Conservation (phyloP, 2,329 filamentous ascomycete species). For the Bretziella fagacearum region DNA sequence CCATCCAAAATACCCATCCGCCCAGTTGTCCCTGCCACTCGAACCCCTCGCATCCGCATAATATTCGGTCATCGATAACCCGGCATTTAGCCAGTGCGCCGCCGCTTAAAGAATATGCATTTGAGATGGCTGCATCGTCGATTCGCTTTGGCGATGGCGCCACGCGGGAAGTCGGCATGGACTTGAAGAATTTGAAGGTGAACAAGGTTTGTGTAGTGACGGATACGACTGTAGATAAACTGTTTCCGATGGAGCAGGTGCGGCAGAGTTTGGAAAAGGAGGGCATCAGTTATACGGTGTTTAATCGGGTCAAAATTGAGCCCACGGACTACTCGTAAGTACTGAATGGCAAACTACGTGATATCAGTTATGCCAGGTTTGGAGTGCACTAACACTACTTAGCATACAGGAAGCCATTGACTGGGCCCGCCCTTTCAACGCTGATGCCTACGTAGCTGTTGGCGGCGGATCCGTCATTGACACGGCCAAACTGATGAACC, state of each 20-base stretch:
- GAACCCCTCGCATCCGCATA: slow-evolving; percentile 66
- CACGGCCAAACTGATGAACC: slow-evolving; percentile 96
- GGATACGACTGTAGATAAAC: slow-evolving; percentile 60
- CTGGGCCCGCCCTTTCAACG: slow-evolving; percentile 61
- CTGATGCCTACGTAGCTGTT: slow-evolving; percentile 85
- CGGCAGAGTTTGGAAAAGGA: slow-evolving; percentile 62
- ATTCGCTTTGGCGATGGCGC: slow-evolving; percentile 88
- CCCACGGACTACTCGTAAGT: slow-evolving; percentile 83
- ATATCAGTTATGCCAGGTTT: background rate
- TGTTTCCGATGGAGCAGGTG: slow-evolving; percentile 82
- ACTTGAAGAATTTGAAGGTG: slow-evolving; percentile 78
- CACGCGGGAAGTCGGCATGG: slow-evolving; percentile 95
- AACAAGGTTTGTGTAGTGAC: slow-evolving; percentile 86
- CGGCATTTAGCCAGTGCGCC: slow-evolving; percentile 23
- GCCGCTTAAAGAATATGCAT: slow-evolving; percentile 79
- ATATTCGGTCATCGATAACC: slow-evolving; percentile 46
- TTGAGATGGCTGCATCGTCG: slow-evolving; percentile 92
- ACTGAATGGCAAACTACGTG: background rate
- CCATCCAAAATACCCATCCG: slow-evolving; percentile 81
- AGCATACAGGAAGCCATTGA: slow-evolving; percentile 80
- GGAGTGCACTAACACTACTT: background rate
- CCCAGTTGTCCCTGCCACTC: slow-evolving; percentile 84
- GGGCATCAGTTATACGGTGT: slow-evolving; percentile 67
- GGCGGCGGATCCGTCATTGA: slow-evolving; percentile 91
- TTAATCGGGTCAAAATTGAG: slow-evolving; percentile 65